Evolutionary conservation across 2,329 filamentous ascomycete species (phyloP).

Genomic region (Pleurostoma richardsiae): DNA sequence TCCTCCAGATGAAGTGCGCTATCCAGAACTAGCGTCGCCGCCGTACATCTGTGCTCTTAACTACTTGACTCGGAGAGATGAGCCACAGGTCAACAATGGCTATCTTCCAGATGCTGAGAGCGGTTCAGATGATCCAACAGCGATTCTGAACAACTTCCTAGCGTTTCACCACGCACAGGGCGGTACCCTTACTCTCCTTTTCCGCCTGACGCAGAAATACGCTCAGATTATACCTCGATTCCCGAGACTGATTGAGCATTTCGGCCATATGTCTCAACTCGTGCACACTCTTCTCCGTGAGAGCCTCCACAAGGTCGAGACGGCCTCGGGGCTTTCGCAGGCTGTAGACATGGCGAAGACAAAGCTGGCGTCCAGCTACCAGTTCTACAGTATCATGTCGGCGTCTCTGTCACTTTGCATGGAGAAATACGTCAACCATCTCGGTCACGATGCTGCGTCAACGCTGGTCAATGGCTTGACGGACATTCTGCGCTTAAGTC

Average conservation of each 20-base stretch:
- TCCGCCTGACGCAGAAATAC: conserved; percentile 33
- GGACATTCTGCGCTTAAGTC: conserved; percentile 34
- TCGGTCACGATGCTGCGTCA: conserved; percentile 39
- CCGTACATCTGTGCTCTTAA: conserved; percentile 41
- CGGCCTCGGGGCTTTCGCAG: background rate
- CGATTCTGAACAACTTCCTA: conserved; percentile 40
- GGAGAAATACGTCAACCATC: conserved; percentile 49
- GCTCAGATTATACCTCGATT: conserved; percentile 32
- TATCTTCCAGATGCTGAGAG: conserved; percentile 17
- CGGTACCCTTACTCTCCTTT: conserved; percentile 32
- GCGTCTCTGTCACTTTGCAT: conserved; percentile 38
- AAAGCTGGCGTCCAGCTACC: conserved; percentile 18
- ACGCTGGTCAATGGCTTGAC: conserved; percentile 33
- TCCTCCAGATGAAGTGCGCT: conserved; percentile 17
- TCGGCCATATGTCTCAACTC: conserved; percentile 31
- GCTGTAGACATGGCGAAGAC: conserved; percentile 3
- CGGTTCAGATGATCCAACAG: conserved; percentile 23
- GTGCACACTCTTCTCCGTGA: conserved; percentile 25
- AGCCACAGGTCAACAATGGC: conserved; percentile 21
- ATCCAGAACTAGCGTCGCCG: conserved; percentile 34
- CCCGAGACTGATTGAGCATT: conserved; percentile 41
- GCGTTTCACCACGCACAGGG: conserved; percentile 21
- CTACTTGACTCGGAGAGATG: conserved; percentile 27
- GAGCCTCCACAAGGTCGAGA: conserved; percentile 15
- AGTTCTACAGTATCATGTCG: conserved; percentile 37